Base-by-base conservation (phyloP, 1,284 basidiomycete genomes). In the Rhodotorula sp. region DNA sequence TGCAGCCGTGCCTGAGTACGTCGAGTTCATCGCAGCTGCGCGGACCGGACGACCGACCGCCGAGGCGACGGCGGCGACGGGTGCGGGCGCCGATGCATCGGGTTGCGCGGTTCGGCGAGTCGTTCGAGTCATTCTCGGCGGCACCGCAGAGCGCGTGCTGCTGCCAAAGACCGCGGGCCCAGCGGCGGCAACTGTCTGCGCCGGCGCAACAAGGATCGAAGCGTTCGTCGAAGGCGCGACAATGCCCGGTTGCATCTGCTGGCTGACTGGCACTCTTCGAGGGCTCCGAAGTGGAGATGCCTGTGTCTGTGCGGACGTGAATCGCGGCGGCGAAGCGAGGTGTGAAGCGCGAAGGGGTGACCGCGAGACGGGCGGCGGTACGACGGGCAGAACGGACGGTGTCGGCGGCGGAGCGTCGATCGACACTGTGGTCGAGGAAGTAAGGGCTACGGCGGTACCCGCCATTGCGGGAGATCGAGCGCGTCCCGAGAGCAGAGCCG, bases 241-340 rank as follows among this genome's bases (percentile, higher is more conserved):
- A 0, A 48, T 19, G 6, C 61, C 8, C 1, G 58, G 21, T 16
- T 16, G 31, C 57, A 31, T 2, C 21, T 21, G 62, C 28, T 61
- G 60, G 28, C 50, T 55, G 45, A 58, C 43, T n/a, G 60, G 56
- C 1, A 71, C 66, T 4, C 69, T 66, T 10, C 66, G 66, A 5
- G 69, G 69, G n/a, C 69, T 70, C 23, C 69, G 65, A 3, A 55
- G 47, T 5, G 71, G 71, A 3, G 62, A 69, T 12, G 43, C 34
- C 3, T 67, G 54, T 2, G 63, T 48, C 6, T 23, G 56, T 3
- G 28, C 12, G 2, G 52, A 19, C 6, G 16, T 43, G 1, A 28
- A 1, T 2, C 43, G 70, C 6, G 64, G 60, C 2, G 67, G 64
- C 0, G 60, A 62, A n/a, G 49, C 12, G 16, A 34, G 54, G 15